These are phyloP conservation scores for Cornus suecica DNA, from an alignment of 148 eudicot genomes.

Conservation along the genomic window DNA sequence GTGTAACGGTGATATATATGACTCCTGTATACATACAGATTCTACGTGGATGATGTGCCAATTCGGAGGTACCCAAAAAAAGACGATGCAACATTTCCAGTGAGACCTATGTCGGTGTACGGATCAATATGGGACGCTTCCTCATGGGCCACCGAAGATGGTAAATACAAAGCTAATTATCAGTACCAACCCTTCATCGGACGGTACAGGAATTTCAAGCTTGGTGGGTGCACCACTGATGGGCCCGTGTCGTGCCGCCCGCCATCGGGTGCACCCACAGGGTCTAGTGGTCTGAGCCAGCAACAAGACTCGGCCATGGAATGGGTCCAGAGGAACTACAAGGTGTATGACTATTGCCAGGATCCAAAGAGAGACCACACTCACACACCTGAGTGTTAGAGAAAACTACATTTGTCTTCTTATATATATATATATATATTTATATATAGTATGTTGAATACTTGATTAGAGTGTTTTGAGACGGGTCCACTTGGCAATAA, in stretches of 20 bases:
- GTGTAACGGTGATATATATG: no score
- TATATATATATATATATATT: no score
- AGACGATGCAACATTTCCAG: conserved; percentile 32
- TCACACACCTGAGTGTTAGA: conserved; percentile 35
- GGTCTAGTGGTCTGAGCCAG: conserved; percentile 29
- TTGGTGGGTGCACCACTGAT: conserved; percentile 20
- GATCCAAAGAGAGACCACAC: conserved; percentile 35
- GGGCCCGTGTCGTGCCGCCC: conserved; percentile 22
- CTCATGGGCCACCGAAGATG: conserved; percentile 41
- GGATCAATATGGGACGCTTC: conserved; percentile 50
- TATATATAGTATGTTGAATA: not conserved
- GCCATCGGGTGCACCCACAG: conserved; percentile 23
- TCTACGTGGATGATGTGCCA: conserved; percentile 42
- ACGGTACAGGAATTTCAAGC: conserved; percentile 30
- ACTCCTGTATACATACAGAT: conserved; percentile 17
- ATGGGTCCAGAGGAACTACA: conserved; percentile 27
- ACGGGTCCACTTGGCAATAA: conserved; percentile 16
- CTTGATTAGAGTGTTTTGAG: conserved; percentile 28
- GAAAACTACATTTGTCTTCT: no score
- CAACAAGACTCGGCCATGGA: conserved; percentile 31
- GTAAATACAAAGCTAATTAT: conserved; percentile 39
- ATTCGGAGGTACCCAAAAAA: conserved; percentile 37
- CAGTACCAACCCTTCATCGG: conserved; percentile 31
- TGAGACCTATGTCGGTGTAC: conserved; percentile 32
- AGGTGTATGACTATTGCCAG: conserved; percentile 38